A percentile compares a stretch with the other conserved stretches of the same genome.
Evolutionary conservation across 371 early-diverging fungal genomes (phyloP).

Genomic region (Mucor racemosus): DNA sequence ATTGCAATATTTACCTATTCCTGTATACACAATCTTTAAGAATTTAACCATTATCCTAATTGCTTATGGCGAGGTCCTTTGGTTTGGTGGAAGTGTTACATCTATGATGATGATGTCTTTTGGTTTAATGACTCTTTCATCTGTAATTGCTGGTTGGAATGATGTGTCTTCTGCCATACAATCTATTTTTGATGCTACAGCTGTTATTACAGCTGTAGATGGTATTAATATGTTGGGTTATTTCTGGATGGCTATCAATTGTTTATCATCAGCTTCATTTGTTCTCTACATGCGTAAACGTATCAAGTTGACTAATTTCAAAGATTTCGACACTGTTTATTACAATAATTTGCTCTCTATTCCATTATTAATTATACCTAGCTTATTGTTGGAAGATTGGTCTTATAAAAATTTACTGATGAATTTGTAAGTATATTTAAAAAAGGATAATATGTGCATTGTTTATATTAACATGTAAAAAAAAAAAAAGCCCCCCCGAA

Average conservation of each 20-base stretch:
- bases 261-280: slow-evolving; percentile 90
- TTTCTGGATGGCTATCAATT: slow-evolving; percentile 87
- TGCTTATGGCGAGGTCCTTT: slow-evolving; percentile 91
- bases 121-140: slow-evolving; percentile 91
- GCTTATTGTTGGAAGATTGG: slow-evolving; percentile 84
- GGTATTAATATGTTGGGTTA: slow-evolving; percentile 69
- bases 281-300: slow-evolving; percentile 89
- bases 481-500: slow-evolving; percentile 47
- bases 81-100: slow-evolving; percentile 82
- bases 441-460: neutral
- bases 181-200: slow-evolving; percentile 28
- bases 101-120: slow-evolving; percentile 86
- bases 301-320: slow-evolving; percentile 84
- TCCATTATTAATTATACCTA: slow-evolving; percentile 82
- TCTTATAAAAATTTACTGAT: slow-evolving; percentile 48
- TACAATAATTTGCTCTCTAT: slow-evolving; percentile 94
- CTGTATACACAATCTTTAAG: slow-evolving; percentile 98
- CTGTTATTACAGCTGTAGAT: slow-evolving; percentile 23
- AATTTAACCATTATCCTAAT: slow-evolving; percentile 97
- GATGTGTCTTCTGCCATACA: slow-evolving; percentile 65
- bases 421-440: slow-evolving; percentile 57
- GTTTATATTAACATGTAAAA: neutral
- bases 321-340: slow-evolving; percentile 96
- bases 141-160: slow-evolving; percentile 87
- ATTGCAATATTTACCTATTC: slow-evolving; percentile 92